phyloP scores from a whole-genome alignment of 345 rosid species.

The Carallia brachiata region DNA sequence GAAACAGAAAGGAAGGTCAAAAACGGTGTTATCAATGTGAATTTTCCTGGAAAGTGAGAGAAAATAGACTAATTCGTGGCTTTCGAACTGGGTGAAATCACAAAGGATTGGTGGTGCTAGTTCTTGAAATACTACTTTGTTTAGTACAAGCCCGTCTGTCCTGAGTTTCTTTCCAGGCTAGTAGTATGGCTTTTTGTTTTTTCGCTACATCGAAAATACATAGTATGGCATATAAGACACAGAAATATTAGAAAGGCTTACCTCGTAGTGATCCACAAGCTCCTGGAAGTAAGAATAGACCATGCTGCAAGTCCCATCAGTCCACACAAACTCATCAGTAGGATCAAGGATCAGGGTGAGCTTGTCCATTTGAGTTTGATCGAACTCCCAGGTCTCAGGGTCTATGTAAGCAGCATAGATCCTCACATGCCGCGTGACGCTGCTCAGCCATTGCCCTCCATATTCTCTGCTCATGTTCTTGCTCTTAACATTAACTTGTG shows the following conservation, averaged over 20 bases:
- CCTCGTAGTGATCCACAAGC: conserved; percentile 98
- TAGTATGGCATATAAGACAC: no score
- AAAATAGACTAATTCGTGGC: no score
- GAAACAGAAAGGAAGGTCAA: no score
- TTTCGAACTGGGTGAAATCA: no score
- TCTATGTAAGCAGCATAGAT: conserved; percentile 35
- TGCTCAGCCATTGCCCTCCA: conserved; percentile 49
- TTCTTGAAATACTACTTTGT: no score
- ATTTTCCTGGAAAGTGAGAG: no score
- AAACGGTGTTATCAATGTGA: no score
- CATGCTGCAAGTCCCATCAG: conserved; percentile 57
- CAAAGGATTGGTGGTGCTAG: no score
- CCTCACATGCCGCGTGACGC: conserved; percentile 28
- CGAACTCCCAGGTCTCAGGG: conserved; percentile 27
- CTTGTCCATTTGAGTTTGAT: conserved; percentile 61
- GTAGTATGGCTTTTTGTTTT: no score
- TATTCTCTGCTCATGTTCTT: conserved; percentile 62
- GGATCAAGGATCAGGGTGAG: conserved; percentile 91
- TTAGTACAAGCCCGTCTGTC: no score
- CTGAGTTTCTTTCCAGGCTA: no score
- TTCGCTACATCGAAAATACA: no score
- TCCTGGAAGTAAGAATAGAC: conserved; percentile 84
- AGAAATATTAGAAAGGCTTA: background rate
- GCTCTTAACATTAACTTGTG: conserved; percentile 73
- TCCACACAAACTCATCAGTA: conserved; percentile 79